Base-by-base conservation (phyloP, 148 eudicot genomes). In the Rhododendron williamsianum region DNA sequence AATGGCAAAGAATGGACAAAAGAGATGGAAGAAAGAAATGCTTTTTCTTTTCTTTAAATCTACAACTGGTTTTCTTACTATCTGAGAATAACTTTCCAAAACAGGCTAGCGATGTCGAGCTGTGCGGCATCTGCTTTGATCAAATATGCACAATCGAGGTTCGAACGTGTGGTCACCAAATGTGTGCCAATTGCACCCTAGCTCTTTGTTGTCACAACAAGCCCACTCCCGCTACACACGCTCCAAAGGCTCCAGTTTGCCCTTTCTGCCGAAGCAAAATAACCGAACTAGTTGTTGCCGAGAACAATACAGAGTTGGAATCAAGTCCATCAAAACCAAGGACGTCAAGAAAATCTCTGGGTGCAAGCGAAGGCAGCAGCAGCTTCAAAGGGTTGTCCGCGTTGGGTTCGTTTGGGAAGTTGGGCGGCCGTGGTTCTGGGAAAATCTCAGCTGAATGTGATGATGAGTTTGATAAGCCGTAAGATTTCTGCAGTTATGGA, bases 71-170 rank as follows among this genome's bases (percentile, higher is more conserved):
- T 46, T 78, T 79, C 80, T 43, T 56, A 56, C 12, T 81, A 2
- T 54, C 18, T 25, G 83, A 35, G 41, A 81, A 41, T 9, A 49
- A 73, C 63, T 56, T n/a, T 49, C 19, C 51, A 13, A 58, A 85
- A 38, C 88, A 88, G 90, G 88, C 71, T 9, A 86, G 84, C n/a
- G 88, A 88, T 11, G 46, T 71, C 15, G 90, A 88, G 36, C 56
- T 83, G 36, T 88, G 90, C 21, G 83, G 90, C 88, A 88, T 88
- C 69, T 88, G 90, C 86, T 88, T 88, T 15, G 88, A 88, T n/a
- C 88, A 83, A 56, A 76, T 82, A 36, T 88, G 90, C 88, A 86
- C 90, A 41, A 88, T 88, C 10, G 84, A 86, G 80, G 82, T 88
- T 13, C 85, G 80, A 80, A 87, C 81, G 35, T 88, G 90, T 69